These are phyloP conservation scores for Cunninghamia lanceolata DNA, from an alignment of 75 land plant species.

Conservation along the genomic window DNA sequence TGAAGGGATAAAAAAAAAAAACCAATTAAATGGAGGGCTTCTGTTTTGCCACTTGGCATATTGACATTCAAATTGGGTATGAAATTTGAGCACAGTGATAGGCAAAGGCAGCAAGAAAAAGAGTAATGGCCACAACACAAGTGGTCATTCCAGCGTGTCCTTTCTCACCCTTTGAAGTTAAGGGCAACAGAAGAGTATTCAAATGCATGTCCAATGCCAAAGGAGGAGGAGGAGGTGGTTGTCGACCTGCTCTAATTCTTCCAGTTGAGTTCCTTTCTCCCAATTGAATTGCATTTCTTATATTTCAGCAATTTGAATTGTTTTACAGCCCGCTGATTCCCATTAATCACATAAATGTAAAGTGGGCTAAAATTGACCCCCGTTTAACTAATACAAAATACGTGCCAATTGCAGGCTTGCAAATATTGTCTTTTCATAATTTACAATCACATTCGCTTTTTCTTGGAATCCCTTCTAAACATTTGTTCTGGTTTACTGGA, in stretches of 20 bases:
- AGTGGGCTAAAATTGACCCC: not conserved
- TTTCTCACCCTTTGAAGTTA: not conserved
- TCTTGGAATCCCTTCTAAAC: not conserved
- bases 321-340: not conserved
- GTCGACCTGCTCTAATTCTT: conserved; percentile 10
- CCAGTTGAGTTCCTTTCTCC: conserved; percentile 14
- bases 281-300: not conserved
- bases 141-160: not conserved
- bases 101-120: not conserved
- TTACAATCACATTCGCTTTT: not conserved
- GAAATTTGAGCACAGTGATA: no score
- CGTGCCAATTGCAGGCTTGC: not conserved
- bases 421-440: not conserved
- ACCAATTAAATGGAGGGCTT: no score
- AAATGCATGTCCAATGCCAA: conserved; percentile 8
- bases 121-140: not conserved
- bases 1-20: no score
- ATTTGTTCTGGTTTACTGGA: no score
- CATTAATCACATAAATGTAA: no score
- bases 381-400: not conserved
- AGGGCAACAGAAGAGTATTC: not conserved
- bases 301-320: not conserved
- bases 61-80: not conserved
- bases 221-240: not conserved
- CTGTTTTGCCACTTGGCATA: no score